Base-by-base conservation (phyloP, 768 basidiomycete species). In the Podaxis sp. region DNA sequence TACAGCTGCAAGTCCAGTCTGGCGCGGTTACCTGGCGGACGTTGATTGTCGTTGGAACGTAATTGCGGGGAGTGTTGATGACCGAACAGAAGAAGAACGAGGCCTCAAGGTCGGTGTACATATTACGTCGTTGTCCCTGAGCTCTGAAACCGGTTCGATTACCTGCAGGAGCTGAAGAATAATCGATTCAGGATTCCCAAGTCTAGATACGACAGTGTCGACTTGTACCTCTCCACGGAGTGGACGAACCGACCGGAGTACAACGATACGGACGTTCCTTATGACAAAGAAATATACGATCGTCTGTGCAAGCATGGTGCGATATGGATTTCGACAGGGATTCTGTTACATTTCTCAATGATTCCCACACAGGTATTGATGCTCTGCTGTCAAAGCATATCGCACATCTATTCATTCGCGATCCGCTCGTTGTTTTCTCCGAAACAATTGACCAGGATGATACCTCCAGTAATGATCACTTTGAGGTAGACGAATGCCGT, bases 31-130 rank as follows among this genome's bases (percentile, higher is more conserved):
- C 73, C 84, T 99, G 47, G 89, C 96, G 43, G 96, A 99, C 72
- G 96, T 98, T 4, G 97, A 99, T 77, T 97, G 93, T 70, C 87
- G 97, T 47, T 99, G 97, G 97, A 93, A 98, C 69, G 97, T 99
- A 9, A 97, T 99, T 66, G 91, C 97, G 9, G 97, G 92, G n/a
- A 94, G 93, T 69, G 96, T 99, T 0, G 97, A 99, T 70, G 96
- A 98, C 75, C 86, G 97, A 55, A 98, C 95, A 13, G 86, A 90
- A 65, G 96, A 98, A 72, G 97, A 99, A 74, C 87, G 96, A 61
- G 96, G 96, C 4, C 65, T 90, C 63, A 91, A 90, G 83, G 93
- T 91, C 61, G 61, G 68, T 55, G 33, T 47, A 47, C 12, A 61
- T 33, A 7, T 22, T 36, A 25, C 17, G 4, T 52, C 4, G 19